Evolutionary conservation across 306 rosid species (phyloP).

Genomic region (Trifolium repens): DNA sequence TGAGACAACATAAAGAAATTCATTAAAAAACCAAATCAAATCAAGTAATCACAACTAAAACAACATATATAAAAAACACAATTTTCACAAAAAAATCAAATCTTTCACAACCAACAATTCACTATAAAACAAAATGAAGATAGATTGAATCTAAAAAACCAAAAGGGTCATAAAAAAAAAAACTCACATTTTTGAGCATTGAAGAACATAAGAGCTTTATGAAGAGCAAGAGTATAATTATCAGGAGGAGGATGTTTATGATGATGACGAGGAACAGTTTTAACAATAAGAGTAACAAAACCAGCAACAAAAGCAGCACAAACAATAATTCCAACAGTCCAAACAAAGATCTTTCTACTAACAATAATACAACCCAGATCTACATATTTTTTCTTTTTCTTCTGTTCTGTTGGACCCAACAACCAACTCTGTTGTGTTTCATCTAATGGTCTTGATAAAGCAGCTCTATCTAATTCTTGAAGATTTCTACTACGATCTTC

Average conservation of each 20-base stretch:
- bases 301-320: conserved; percentile 76
- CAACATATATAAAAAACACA: background rate
- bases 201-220: conserved; percentile 96
- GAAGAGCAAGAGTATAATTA: conserved; percentile 93
- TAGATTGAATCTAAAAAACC: background rate
- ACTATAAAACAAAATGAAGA: conserved; percentile 4
- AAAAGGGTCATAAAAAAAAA: background rate
- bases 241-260: conserved; percentile 74
- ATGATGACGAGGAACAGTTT: conserved; percentile 83
- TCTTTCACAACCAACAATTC: background rate
- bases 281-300: conserved; percentile 72
- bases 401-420: conserved; percentile 88
- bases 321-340: conserved; percentile 79
- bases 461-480: conserved; percentile 85
- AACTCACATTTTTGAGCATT: conserved; percentile 79
- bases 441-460: conserved; percentile 83
- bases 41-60: background rate
- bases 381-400: conserved; percentile 98
- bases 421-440: conserved; percentile 99
- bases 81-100: background rate
- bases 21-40: background rate
- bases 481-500: conserved; percentile 94
- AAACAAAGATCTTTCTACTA: conserved; percentile 88
- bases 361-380: conserved; percentile 97
- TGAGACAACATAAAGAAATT: background rate